Conservation (phyloP, 257 asterid species). For the Plantago elongata region DNA sequence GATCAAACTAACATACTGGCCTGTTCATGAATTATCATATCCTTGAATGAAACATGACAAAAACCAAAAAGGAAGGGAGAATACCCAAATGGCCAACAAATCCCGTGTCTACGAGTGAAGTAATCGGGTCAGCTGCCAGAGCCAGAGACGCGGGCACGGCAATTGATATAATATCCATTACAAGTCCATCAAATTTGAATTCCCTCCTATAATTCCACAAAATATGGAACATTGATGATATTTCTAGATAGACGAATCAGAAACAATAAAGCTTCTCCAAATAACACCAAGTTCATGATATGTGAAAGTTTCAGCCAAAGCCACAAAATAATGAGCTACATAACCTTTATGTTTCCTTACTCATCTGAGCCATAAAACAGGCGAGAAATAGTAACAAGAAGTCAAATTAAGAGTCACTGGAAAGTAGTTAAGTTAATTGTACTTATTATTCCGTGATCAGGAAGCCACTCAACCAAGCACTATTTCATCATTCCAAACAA, state of each 20-base stretch:
- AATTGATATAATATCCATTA: slow-evolving; percentile 69
- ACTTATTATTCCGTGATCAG: too few relatives aligned
- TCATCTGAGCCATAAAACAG: too few relatives aligned
- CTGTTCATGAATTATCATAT: slow-evolving; percentile 3
- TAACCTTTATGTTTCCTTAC: too few relatives aligned
- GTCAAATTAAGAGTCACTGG: too few relatives aligned
- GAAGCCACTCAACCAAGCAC: too few relatives aligned
- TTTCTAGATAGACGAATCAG: neutral
- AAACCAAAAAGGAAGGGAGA: slow-evolving; percentile 3
- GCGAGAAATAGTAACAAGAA: too few relatives aligned
- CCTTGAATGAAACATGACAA: neutral
- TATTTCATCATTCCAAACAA: too few relatives aligned
- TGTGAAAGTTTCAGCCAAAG: too few relatives aligned
- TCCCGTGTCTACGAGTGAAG: slow-evolving; percentile 82
- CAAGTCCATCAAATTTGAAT: slow-evolving; percentile 56
- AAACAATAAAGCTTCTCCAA: too few relatives aligned
- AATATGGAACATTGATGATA: neutral
- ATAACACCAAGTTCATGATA: too few relatives aligned
- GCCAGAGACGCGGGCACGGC: slow-evolving; percentile 91
- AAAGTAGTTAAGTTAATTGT: too few relatives aligned
- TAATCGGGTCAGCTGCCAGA: slow-evolving; percentile 83
- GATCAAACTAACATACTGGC: neutral
- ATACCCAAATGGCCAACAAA: slow-evolving; percentile 92
- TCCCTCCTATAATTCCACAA: slow-evolving; percentile 40
- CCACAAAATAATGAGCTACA: too few relatives aligned